Evolutionary conservation across 768 basidiomycete species (phyloP).

Genomic region (Trametes cingulata): DNA sequence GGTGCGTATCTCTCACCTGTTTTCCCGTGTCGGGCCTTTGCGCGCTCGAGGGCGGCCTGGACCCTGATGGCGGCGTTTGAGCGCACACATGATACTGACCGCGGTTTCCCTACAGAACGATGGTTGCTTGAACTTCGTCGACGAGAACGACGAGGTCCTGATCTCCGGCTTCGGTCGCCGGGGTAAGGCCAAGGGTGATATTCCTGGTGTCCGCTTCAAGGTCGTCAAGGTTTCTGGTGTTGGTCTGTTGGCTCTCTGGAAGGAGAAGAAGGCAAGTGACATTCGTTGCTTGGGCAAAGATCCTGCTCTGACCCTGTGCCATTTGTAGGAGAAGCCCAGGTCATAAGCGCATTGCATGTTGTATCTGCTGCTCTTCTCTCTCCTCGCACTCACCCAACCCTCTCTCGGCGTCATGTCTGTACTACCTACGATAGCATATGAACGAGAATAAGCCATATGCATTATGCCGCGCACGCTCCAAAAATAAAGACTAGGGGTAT

Average conservation of each 20-base stretch:
- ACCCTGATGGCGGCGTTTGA: constrained; percentile 3
- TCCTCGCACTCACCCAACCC: not conserved
- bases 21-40: not conserved
- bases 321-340: constrained; percentile 39
- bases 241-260: constrained; percentile 96
- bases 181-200: constrained; percentile 99
- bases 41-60: constrained; percentile 14
- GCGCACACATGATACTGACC: constrained; percentile 6
- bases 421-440: constrained; percentile 21
- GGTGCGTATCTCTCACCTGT: constrained; percentile 47
- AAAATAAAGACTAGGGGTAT: constrained; percentile 8
- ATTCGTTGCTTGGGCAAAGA: not conserved
- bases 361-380: constrained; percentile 15
- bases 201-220: constrained; percentile 99
- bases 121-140: constrained; percentile 97
- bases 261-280: constrained; percentile 91
- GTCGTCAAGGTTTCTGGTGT: constrained; percentile 99
- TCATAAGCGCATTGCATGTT: constrained; percentile 31
- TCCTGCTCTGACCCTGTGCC: constrained; percentile 1
- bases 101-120: constrained; percentile 62
- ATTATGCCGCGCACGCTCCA: constrained; percentile 12
- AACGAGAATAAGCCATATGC: constrained; percentile 22
- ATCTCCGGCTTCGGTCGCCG: constrained; percentile 99
- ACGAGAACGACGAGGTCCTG: constrained; percentile 99
- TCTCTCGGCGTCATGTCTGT: constrained; percentile 19